A percentile compares a stretch with the other conserved stretches of the same genome.
Conservation (phyloP, 768 basidiomycete species). For the Lactarius psammicola region DNA sequence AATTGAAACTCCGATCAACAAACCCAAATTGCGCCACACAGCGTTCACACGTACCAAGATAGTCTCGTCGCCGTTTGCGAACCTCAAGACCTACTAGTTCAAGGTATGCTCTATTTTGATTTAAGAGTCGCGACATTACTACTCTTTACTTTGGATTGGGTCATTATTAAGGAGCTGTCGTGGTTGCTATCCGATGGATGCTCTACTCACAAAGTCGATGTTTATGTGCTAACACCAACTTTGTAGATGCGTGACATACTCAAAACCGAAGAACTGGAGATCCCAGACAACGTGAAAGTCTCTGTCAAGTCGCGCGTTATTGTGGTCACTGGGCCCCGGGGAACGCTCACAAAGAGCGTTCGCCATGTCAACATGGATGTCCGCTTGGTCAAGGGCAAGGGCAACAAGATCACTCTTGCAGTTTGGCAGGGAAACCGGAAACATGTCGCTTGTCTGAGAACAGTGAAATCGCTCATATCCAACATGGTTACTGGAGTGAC, state of each 20-base stretch:
- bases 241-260: conserved; percentile 87
- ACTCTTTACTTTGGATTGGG: not conserved
- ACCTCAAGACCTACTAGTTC: conserved; percentile 35
- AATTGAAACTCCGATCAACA: conserved; percentile 24
- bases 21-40: conserved; percentile 31
- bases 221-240: conserved; percentile 31
- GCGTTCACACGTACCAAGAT: conserved; percentile 22
- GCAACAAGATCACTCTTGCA: conserved; percentile 79
- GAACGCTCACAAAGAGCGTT: conserved; percentile 87
- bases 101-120: conserved; percentile 33
- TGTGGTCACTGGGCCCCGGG: conserved; percentile 89
- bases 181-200: conserved; percentile 39
- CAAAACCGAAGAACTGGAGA: conserved; percentile 88
- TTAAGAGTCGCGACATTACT: not conserved
- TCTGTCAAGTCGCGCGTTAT: conserved; percentile 89
- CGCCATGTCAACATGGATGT: conserved; percentile 96
- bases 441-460: conserved; percentile 97
- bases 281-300: conserved; percentile 84
- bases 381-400: conserved; percentile 75
- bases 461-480: conserved; percentile 89
- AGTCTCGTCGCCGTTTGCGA: conserved; percentile 30
- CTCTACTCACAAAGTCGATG: conserved; percentile 37
- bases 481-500: conserved; percentile 99
- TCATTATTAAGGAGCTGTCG: conserved; percentile 5
- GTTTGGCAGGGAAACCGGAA: conserved; percentile 99